Percentiles rank a stretch among this genome's conserved stretches.
Evolutionary conservation across 2,329 filamentous ascomycete species (phyloP).

Genomic region (Setomelanomma holmii): DNA sequence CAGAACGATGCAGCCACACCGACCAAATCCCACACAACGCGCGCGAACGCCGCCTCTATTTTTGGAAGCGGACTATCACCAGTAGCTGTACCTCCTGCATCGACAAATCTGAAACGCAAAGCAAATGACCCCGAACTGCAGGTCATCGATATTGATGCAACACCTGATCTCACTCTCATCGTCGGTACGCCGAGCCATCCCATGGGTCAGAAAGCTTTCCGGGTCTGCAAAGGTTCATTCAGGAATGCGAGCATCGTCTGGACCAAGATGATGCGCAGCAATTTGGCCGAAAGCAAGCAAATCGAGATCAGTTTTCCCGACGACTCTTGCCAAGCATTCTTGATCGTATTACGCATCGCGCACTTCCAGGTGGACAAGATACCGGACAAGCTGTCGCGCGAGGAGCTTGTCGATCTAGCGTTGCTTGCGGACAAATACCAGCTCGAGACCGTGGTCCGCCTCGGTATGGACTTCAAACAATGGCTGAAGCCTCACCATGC

Average conservation of each 20-base stretch:
- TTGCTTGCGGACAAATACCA: not conserved
- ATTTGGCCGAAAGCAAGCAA: conserved; percentile 3
- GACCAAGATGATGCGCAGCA: conserved; percentile 9
- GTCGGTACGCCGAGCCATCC: conserved; percentile 3
- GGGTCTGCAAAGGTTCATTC: conserved; percentile 6
- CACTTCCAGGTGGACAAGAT: conserved; percentile 3
- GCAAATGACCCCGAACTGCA: not conserved
- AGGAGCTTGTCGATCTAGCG: not conserved
- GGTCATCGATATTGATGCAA: not conserved
- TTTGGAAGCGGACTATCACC: not conserved
- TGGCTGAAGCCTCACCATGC: not conserved
- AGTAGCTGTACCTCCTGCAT: not conserved
- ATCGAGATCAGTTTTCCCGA: conserved; percentile 8
- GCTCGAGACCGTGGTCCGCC: not conserved
- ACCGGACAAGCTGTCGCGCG: not conserved
- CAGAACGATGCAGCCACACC: not conserved
- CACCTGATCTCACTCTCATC: conserved; percentile 11
- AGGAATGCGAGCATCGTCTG: conserved; percentile 9
- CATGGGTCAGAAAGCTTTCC: conserved; percentile 2
- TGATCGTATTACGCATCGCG: conserved; percentile 2
- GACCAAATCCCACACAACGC: not conserved
- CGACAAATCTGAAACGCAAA: not conserved
- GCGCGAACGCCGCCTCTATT: not conserved
- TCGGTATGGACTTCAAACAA: not conserved
- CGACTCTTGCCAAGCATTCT: conserved; percentile 3